These are phyloP conservation scores for Roridomyces roridus DNA, from an alignment of 768 basidiomycete genomes.

Conservation along the genomic window DNA sequence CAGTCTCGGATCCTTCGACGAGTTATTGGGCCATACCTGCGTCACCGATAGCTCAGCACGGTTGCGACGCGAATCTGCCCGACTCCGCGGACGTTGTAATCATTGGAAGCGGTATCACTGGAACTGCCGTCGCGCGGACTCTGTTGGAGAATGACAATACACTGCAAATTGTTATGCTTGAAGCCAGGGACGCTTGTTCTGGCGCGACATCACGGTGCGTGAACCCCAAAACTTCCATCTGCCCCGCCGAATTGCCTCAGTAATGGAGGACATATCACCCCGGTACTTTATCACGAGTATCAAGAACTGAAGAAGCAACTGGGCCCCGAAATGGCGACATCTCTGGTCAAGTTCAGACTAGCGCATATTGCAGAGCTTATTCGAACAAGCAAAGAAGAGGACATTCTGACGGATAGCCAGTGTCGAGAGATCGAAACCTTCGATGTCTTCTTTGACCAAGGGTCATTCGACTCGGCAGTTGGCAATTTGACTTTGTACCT, in stretches of 20 bases:
- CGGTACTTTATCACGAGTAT: slow-evolving; percentile 52
- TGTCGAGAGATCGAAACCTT: slow-evolving; percentile 51
- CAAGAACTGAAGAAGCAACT: slow-evolving; percentile 36
- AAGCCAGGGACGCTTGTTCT: slow-evolving; percentile 64
- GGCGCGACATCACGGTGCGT: slow-evolving; percentile 58
- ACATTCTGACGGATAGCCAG: slow-evolving; percentile 45
- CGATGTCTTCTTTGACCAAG: slow-evolving; percentile 45
- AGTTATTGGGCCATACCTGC: slow-evolving; percentile 60
- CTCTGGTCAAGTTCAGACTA: slow-evolving; percentile 47
- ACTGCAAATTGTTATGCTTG: slow-evolving; percentile 56
- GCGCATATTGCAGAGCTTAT: slow-evolving; percentile 48
- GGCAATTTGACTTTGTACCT: slow-evolving; percentile 41
- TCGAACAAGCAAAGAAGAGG: slow-evolving; percentile 44
- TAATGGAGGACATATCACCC: slow-evolving; percentile 58
- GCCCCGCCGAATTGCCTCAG: slow-evolving; percentile 30
- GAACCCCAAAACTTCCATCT: background rate
- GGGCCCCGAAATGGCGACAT: slow-evolving; percentile 45
- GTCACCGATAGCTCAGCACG: slow-evolving; percentile 39
- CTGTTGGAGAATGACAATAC: slow-evolving; percentile 17
- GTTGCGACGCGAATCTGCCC: slow-evolving; percentile 28
- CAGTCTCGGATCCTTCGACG: slow-evolving; percentile 49
- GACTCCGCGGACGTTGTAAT: slow-evolving; percentile 55
- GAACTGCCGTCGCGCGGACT: slow-evolving; percentile 50
- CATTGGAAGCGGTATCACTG: slow-evolving; percentile 64
- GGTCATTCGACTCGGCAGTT: slow-evolving; percentile 41